phyloP scores from a whole-genome alignment of 768 basidiomycete genomes.

The Cystofilobasidium bisporidii region DNA sequence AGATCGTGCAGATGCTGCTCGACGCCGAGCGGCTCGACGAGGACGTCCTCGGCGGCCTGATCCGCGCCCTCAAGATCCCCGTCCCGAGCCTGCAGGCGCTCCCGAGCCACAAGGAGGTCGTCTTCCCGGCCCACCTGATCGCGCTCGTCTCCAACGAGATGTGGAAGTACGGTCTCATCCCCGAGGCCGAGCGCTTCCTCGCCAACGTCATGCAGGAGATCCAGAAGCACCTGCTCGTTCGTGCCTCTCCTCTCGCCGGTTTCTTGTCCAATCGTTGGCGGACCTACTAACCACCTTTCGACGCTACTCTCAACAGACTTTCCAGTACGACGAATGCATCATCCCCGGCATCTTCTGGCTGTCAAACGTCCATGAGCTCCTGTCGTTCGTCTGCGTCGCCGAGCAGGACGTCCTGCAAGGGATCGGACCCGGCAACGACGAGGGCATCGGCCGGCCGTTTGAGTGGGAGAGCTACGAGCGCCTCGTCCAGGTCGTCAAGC shows the following conservation, averaged over 20 bases:
- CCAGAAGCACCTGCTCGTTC: constrained; percentile 93
- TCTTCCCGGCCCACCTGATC: constrained; percentile 98
- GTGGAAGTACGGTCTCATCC: constrained; percentile 98
- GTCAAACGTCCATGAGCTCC: constrained; percentile 98
- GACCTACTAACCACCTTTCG: not conserved
- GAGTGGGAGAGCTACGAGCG: constrained; percentile 97
- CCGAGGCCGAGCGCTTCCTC: constrained; percentile 93
- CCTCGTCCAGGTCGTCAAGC: constrained; percentile 93
- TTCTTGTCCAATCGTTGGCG: no score
- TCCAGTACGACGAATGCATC: constrained; percentile 86
- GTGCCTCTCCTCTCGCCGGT: constrained; percentile 37
- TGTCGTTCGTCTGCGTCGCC: constrained; percentile 98
- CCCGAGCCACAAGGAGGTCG: constrained; percentile 89
- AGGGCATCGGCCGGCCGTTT: constrained; percentile 69
- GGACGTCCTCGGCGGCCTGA: constrained; percentile 80
- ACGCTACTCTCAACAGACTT: constrained; percentile 40
- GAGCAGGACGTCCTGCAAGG: constrained; percentile 97
- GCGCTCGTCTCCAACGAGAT: constrained; percentile 98
- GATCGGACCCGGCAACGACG: constrained; percentile 91
- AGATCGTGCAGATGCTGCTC: constrained; percentile 88
- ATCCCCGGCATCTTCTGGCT: constrained; percentile 97
- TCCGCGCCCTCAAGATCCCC: constrained; percentile 87
- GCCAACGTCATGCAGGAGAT: constrained; percentile 98
- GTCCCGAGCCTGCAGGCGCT: constrained; percentile 80
- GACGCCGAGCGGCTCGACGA: constrained; percentile 82